Evolutionary conservation across 768 basidiomycete genomes (phyloP).

Genomic region (Amyloporia xantha): DNA sequence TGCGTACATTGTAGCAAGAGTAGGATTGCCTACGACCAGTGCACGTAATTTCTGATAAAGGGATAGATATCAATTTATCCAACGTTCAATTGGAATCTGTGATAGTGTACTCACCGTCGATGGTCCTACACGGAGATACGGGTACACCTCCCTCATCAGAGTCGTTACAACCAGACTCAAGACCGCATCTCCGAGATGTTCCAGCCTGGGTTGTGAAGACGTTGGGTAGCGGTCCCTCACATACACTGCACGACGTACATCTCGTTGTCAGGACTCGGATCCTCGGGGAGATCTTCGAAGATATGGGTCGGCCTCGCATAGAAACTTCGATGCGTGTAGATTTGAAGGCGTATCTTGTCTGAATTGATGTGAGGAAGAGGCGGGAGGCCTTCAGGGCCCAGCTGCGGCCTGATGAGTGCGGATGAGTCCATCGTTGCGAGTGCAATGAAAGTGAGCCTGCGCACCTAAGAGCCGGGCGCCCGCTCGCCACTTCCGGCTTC

Average conservation of each 20-base stretch:
- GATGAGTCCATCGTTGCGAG: not conserved
- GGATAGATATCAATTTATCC: too few relatives aligned
- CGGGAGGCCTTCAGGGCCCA: constrained; percentile 36
- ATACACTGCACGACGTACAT: constrained; percentile 53
- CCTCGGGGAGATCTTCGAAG: constrained; percentile 68
- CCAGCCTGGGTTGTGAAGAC: constrained; percentile 50
- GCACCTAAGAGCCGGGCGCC: constrained; percentile 5
- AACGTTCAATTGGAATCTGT: too few relatives aligned
- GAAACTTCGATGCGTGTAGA: constrained; percentile 74
- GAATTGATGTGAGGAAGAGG: constrained; percentile 51
- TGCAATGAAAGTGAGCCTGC: not conserved
- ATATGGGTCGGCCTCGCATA: constrained; percentile 64
- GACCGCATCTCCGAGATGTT: constrained; percentile 74
- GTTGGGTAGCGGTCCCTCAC: too few relatives aligned
- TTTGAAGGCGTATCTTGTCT: constrained; percentile 39
- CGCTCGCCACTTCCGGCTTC: constrained; percentile 3
- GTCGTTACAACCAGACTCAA: constrained; percentile 60
- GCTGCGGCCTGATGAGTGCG: constrained; percentile 26
- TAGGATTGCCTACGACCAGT: constrained; percentile 67
- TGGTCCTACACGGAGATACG: constrained; percentile 68
- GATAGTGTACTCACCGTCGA: constrained; percentile 58
- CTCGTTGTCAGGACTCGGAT: constrained; percentile 79
- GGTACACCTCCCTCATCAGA: constrained; percentile 58
- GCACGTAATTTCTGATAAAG: constrained; percentile 68
- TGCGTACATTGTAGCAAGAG: constrained; percentile 65